Conservation (phyloP, 2,329 filamentous ascomycete species). For the Penicillium sp. region DNA sequence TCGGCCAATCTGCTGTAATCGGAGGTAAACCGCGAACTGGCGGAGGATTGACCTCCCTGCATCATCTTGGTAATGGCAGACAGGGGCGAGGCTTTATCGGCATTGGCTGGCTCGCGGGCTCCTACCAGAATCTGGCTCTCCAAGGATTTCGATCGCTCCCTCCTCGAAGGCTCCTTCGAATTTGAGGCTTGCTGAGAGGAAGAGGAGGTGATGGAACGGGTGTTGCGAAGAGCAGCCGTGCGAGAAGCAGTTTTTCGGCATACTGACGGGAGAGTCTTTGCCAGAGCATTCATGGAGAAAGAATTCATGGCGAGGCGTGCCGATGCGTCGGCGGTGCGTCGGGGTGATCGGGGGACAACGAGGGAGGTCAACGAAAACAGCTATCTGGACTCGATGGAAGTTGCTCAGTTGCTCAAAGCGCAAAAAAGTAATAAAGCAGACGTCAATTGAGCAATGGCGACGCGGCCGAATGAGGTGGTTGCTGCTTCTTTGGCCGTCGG, state of each 20-base stretch:
- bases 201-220: conserved; percentile 41
- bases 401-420: conserved; percentile 10
- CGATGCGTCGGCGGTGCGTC: conserved; percentile 13
- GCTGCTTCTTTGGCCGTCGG: conserved; percentile 23
- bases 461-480: conserved; percentile 9
- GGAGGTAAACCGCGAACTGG: conserved; percentile 23
- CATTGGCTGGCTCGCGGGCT: conserved; percentile 21
- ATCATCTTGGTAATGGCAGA: conserved; percentile 38
- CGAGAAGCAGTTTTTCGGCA: conserved; percentile 33
- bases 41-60: conserved; percentile 29
- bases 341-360: conserved; percentile 1
- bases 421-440: neutral
- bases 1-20: conserved; percentile 39
- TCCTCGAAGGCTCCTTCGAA: conserved; percentile 20
- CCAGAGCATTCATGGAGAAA: conserved; percentile 35
- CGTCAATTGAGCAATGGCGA: neutral
- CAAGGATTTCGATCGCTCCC: conserved; percentile 27
- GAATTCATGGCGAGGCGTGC: conserved; percentile 33
- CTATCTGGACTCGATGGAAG: no score
- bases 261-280: conserved; percentile 37
- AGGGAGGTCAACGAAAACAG: neutral
- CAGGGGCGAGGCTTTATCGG: conserved; percentile 27
- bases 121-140: conserved; percentile 37
- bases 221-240: conserved; percentile 23
- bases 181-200: conserved; percentile 1